Base-by-base conservation (phyloP, 805 yeast genomes). In the Pichia scutulata region DNA sequence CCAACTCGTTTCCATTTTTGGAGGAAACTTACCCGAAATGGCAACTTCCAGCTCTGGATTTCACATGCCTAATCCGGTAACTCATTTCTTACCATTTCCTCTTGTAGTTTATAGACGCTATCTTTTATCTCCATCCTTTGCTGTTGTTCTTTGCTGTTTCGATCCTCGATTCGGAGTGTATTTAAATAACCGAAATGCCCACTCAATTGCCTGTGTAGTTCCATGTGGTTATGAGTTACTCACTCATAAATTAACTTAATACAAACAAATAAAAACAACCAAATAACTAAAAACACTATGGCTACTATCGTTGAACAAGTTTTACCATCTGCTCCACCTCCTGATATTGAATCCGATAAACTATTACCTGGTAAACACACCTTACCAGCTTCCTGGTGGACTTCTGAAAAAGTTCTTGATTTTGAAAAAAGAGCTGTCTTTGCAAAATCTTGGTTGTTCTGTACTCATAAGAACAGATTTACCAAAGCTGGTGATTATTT, bases 301-400 rank as follows among this genome's bases (percentile, higher is more conserved):
- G 45, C 53, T n/a, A 39, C 46, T 8, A 41, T 44, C 12, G 62
- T 61, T 22, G 60, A 50, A 43, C 50, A 57, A 39, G 56, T 62
- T 13, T 55, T 62, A 36, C 58, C 66, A 16, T 42, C 55, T 14
- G 57, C 64, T 4, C 64, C 64, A 41, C 68, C 69, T 22, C 57
- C 54, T 25, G 65, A 59, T 45, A 53, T 51, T 12, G 56, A 59
- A 28, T 61, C 54, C n/a, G 70, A 62, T n/a, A 60, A 57, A 39
- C 52, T 65, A 36, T 54, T 66, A 37, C 72, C 72, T 22, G 73
- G 73, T 26, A 68, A 68, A 52, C 80, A 79, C 64, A 80, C 85
- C 0, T 70, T 80, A 43, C 85, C 85, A 26, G 81, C 84, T 12
- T 76, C 82, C 19, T 80, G 84, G 84, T 80, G 83, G 83, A 76